Evolutionary conservation across 768 basidiomycete species (phyloP), one percentile per base, ranked within the genome.

Genomic region (Lactifluus hygrophoroides): DNA sequence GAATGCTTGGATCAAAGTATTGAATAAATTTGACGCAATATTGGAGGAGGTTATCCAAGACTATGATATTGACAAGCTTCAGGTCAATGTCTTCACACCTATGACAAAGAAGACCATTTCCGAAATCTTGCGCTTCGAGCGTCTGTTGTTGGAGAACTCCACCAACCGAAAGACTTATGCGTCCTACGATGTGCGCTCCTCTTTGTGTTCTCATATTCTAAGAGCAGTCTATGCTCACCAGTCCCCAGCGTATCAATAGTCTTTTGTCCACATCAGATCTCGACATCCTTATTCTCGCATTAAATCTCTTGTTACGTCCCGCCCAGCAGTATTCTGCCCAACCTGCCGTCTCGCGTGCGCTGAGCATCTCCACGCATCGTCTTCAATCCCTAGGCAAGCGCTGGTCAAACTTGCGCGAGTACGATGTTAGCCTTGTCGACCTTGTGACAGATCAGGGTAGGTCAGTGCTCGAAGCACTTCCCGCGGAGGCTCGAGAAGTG

Each of bases 101-200:
- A 71, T 76, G 43, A 85, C 84, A 25, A 94, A 93, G 77, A 79
- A 79, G 57, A 76, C 83, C 3, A 69, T 97, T 13, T 82, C 85
- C 61, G 85, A 88, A 69, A 86, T 99, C 64, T 80, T 99, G 60
- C 79, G 84, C 64, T 94, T 99, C 64, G 85, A 93, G 74, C 81
- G 90, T 61, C 73, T 98, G 38, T 74, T 99, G 51, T 76, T 99
- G 67, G 96, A 98, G 74, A 96, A 97, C 71, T 95, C 94, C 47
- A 99, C 96, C 40, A 98, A 95, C 70, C 78, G 96, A 67, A 98
- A 97, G 76, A 89, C 94, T 57, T 99, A 87, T 73, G 85, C 82
- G 60, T 95, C 93, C 4, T 99, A 96, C 72, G 96, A 99, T 70
- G 95, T 98, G 73, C 73, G 93, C 76, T n/a, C 47, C 53, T 21